Percentiles rank a stretch among this genome's conserved stretches.
Evolutionary conservation across 768 basidiomycete genomes (phyloP).

Genomic region (Leucosporidium creatinivorum): DNA sequence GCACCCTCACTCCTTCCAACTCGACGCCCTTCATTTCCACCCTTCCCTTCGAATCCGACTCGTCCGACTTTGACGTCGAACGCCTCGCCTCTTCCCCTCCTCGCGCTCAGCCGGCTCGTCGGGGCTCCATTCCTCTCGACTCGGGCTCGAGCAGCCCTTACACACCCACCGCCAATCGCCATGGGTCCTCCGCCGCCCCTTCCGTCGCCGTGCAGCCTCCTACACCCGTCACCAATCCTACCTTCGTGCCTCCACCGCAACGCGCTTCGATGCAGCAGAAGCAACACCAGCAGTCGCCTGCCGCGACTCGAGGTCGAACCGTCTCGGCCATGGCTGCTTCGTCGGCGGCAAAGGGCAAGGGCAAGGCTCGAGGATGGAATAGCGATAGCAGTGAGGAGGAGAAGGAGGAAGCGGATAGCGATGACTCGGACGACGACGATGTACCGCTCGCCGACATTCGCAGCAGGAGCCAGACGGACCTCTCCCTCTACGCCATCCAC

Average conservation of each 20-base stretch:
- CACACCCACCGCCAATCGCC: not conserved
- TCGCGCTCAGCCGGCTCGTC: not conserved
- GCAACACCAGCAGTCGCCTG: not conserved
- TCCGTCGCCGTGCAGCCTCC: no score
- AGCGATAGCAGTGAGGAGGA: conserved; percentile 28
- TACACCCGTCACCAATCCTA: no score
- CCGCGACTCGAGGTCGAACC: not conserved
- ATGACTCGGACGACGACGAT: conserved; percentile 20
- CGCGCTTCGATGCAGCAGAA: not conserved
- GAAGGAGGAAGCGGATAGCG: not conserved
- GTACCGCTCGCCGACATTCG: conserved; percentile 22
- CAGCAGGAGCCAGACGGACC: conserved; percentile 21
- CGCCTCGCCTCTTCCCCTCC: not conserved
- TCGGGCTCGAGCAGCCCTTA: not conserved
- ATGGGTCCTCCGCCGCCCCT: not conserved
- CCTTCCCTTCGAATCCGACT: no score
- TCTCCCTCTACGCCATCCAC: not conserved
- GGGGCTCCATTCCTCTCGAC: not conserved
- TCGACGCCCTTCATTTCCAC: not conserved
- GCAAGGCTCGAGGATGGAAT: conserved; percentile 3
- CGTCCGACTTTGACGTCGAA: not conserved
- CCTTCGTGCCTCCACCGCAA: not conserved
- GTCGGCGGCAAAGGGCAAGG: not conserved
- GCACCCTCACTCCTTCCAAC: not conserved
- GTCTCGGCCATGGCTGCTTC: not conserved